Evolutionary conservation across 2,329 filamentous ascomycete genomes (phyloP).

Genomic region (Colletotrichum destructivum): DNA sequence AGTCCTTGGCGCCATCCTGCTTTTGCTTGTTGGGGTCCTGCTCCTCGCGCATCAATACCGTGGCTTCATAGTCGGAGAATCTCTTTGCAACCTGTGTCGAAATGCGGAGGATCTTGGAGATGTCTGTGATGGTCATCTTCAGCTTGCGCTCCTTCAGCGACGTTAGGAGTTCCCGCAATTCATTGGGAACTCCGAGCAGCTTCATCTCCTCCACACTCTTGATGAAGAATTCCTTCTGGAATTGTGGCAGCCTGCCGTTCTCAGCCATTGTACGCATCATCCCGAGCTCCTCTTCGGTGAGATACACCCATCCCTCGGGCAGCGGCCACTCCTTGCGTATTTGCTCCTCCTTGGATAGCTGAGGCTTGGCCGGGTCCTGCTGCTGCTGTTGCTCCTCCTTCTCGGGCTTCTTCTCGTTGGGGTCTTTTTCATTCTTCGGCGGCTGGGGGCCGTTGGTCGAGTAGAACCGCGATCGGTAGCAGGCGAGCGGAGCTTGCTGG

Average conservation of each 20-base stretch:
- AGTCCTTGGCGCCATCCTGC: constrained; percentile 38
- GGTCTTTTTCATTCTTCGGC: constrained; percentile 52
- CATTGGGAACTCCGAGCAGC: constrained; percentile 78
- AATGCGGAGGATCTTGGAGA: constrained; percentile 73
- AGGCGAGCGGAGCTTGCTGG: constrained; percentile 52
- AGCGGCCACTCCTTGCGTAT: constrained; percentile 52
- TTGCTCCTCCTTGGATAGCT: constrained; percentile 42
- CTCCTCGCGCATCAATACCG: constrained; percentile 36
- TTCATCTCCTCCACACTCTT: constrained; percentile 75
- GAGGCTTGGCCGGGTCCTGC: constrained; percentile 43
- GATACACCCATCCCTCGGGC: constrained; percentile 63
- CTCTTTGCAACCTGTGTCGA: constrained; percentile 69
- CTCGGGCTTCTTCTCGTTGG: constrained; percentile 46
- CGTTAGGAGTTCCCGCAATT: constrained; percentile 72
- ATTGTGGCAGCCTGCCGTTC: constrained; percentile 73
- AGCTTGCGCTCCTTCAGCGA: constrained; percentile 70
- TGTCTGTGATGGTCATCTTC: constrained; percentile 57
- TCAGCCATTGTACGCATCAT: constrained; percentile 70
- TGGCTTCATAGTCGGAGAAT: constrained; percentile 46
- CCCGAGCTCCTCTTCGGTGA: constrained; percentile 63
- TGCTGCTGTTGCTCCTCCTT: constrained; percentile 19
- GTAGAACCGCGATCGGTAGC: constrained; percentile 51
- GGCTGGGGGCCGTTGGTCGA: constrained; percentile 56
- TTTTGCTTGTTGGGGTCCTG: constrained; percentile 37
- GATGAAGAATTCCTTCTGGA: constrained; percentile 73